Base-by-base conservation (phyloP, 805 yeast genomes). In the Sugiyamaella smithiae region DNA sequence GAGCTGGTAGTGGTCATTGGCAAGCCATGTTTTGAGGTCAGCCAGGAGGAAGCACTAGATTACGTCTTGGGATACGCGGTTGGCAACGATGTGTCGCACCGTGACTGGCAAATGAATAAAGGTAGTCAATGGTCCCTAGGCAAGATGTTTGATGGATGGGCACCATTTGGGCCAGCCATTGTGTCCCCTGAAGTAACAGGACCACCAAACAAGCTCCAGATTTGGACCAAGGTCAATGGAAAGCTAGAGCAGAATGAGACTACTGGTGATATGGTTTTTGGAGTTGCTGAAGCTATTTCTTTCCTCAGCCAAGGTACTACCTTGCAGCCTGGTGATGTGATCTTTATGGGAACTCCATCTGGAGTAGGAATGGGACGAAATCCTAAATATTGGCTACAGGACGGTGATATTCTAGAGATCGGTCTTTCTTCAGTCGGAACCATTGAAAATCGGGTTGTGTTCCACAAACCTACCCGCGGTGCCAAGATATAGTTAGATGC, bases 1-100 rank as follows among this genome's bases (percentile, higher is more conserved):
- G 84, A 78, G 57, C 62, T 78, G 36, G 79, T 74, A 2, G 70
- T 76, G 14, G 76, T 78, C 6, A 78, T 78, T 51, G 83, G 83
- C 22, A 73, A 71, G 56, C 53, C 62, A n/a, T 75, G 77, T 35
- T 66, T 63, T 49, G 67, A 75, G 51, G 76, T 78, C 19, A 43
- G 67, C 14, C 67, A 58, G 16, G 70, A 63, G 16, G 66, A 75
- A 16, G 82, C 81, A 3, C 60, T 71, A 43, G 65, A 69, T 40
- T 68, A 76, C 50, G 74, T 78, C 3, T 60, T 76, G 16, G 84
- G 84, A 6, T 78, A 75, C 60, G 58, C 78, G 1, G 72, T 72
- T 17, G 82, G 82, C 3, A 76, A 79, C 60, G 84, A 78, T 57
- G 76, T 78, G 7, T 75, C 80, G 9, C 80, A 76, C 55, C 66